Evolutionary conservation across 768 basidiomycete species (phyloP), one percentile per base, ranked within the genome.

Genomic region (Baorangia bicolor): DNA sequence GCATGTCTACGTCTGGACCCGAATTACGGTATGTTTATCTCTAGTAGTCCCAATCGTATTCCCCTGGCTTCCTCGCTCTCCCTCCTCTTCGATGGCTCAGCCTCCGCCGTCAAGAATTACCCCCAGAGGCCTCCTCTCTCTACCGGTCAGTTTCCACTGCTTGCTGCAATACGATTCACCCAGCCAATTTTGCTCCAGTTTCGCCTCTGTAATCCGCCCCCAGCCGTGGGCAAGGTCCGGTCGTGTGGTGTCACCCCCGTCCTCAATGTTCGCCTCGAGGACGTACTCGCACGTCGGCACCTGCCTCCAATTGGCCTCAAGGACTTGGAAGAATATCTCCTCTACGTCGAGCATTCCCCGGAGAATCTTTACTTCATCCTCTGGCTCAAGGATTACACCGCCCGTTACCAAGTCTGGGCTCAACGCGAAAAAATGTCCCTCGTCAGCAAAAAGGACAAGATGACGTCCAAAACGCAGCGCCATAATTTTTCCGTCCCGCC

Each of bases 341-440:
- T 92, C 40, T 90, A 89, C 70, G 87, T 88, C 51, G 91, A 92
- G 61, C 79, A 79, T 52, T 78, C 79, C 44, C 83, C 87, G 23
- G 90, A 92, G 69, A 92, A 91, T 65, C 78, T 92, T 80, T 92
- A 92, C 64, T 92, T 92, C 65, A 79, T 81, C n/a, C 81, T 92
- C 47, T 92, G 89, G 89, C 75, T 91, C 30, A 82, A 82, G 57
- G 90, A 91, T 60, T 92, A 92, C 62, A 84, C 81, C 12, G 61
- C 67, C 2, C 77, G 77, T 28, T 80, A 81, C 62, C 67, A 71
- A 2, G 67, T 65, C 0, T 81, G 81, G 81, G 64, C 60, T 0
- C 68, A 65, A 13, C 69, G 68, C 59, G 69, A 69, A 55, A 67
- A 69, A 40, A 38, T 44, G 33, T 49, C 64, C 33, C 60, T 60